Base-by-base conservation (phyloP, 2,329 filamentous ascomycete genomes). In the Sclerotinia minor region DNA sequence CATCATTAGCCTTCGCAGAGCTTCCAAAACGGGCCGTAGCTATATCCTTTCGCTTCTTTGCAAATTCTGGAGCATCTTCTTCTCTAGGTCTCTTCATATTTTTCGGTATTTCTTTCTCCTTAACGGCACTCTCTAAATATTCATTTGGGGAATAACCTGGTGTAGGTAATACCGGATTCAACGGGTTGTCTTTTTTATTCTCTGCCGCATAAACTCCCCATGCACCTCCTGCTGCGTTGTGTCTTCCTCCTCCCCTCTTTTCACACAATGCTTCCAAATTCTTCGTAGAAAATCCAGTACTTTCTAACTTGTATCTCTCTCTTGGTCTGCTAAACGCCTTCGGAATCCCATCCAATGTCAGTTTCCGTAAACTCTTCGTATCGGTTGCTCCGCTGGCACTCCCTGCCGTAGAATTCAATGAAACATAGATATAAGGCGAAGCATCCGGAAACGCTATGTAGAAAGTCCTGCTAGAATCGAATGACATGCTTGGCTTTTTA, bases 391-490 rank as follows among this genome's bases (percentile, higher is more conserved):
- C 68, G 15, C 80, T 79, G 26, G 57, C 29, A 0, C 78, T 74
- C 15, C 80, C 78, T 7, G 83, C 80, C 50, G 94, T 81, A 2
- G 90, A 89, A 70, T 94, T 82, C 73, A 87, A 77, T 1, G 85
- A 87, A 9, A 85, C 82, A 77, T 92, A 96, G 55, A 96, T 81
- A 71, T 89, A 88, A 0, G 92, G 91, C 15, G 91, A 89, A 45
- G 89, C 90, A 75, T 94, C 89, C 0, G 93, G 92, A 73, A 96
- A 94, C 1, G 91, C 90, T 69, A 96, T 82, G 75, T 92, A 95
- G 50, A 96, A 85, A 2, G 90, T 89, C 71, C 88, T 85, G 17
- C 88, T 88, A 1, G 86, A 81, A 71, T 92, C 88, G n/a, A 85
- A 83, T 50, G 79, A 75, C 17, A 63, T 41, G 52, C 55, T 55